Base-by-base conservation (phyloP, 1,284 basidiomycete species). In the Trichosporon sp. region DNA sequence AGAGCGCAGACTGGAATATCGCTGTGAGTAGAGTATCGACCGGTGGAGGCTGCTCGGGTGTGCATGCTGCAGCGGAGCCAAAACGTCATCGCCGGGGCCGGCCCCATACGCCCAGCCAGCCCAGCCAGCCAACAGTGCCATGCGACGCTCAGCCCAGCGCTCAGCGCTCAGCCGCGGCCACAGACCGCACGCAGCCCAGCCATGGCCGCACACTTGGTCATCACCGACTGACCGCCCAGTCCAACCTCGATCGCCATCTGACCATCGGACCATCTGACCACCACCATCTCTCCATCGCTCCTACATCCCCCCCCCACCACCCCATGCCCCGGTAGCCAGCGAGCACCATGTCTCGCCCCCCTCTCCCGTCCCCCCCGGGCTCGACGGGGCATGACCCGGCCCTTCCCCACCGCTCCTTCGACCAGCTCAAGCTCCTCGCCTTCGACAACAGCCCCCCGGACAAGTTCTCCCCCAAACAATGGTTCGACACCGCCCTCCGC, bases 401-500 rank as follows among this genome's bases (percentile, higher is more conserved):
- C 47, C n/a, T 25, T 53, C 66, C 58, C 47, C 42, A 47, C 9
- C 31, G 23, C 38, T 27, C 62, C 53, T 27, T 65, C 27, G 62
- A 63, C 34, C 62, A 42, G 32, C 62, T 63, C 62, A 60, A 60
- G 62, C 25, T 64, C 38, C 62, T 75, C 56, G 73, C 71, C 23
- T 44, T 70, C 9, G 72, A 77, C 18, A 51, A 68, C 27, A 73
- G 73, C 8, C 65, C 70, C 0, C 65, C 75, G 12, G 60, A 63
- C 38, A 67, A 72, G 12, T 75, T 69, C 34, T 65, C 77, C 8
- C 76, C 80, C 9, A 73, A 75, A 56, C 74, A 75, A 68, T 83
- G 82, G 82, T 75, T 83, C 60, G 75, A 78, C 35, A 68, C 74
- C n/a, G 80, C 81, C 0, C 64, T 68, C n/a, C 70, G 76, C 53